Evolutionary conservation across 140 eudicot genomes (phyloP).

Genomic region (Cichorium intybus): DNA sequence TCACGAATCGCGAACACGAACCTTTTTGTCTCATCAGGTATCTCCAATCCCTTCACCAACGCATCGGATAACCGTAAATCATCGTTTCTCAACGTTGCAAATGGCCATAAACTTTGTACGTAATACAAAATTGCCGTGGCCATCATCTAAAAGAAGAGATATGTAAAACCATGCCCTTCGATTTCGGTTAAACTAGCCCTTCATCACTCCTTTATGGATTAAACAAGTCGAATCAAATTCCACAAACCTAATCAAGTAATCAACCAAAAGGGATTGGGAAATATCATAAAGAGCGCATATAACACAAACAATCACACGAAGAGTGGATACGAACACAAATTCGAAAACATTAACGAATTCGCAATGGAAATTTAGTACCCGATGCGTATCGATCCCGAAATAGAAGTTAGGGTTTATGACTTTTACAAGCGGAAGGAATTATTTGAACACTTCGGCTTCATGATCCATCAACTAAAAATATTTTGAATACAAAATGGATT

Average conservation of each 20-base stretch:
- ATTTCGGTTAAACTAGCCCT: conserved; percentile 15
- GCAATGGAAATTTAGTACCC: background rate
- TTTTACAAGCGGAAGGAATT: background rate
- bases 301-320: background rate
- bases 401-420: conserved; percentile 30
- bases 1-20: conserved; percentile 75
- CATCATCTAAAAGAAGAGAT: conserved; percentile 19
- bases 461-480: background rate
- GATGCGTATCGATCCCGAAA: conserved; percentile 10
- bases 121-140: conserved; percentile 37
- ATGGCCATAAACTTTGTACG: conserved; percentile 67
- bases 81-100: conserved; percentile 30
- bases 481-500: background rate
- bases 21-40: conserved; percentile 76
- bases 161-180: conserved; percentile 10
- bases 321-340: background rate
- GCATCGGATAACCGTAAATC: conserved; percentile 67
- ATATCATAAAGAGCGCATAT: conserved; percentile 3
- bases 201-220: background rate
- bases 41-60: conserved; percentile 43
- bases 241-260: conserved; percentile 17
- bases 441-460: background rate
- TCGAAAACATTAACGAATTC: background rate
- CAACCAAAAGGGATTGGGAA: background rate
- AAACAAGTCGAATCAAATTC: conserved; percentile 3